phyloP scores from a whole-genome alignment of 2,329 filamentous ascomycete genomes.

The Cryphonectria carpinicola region DNA sequence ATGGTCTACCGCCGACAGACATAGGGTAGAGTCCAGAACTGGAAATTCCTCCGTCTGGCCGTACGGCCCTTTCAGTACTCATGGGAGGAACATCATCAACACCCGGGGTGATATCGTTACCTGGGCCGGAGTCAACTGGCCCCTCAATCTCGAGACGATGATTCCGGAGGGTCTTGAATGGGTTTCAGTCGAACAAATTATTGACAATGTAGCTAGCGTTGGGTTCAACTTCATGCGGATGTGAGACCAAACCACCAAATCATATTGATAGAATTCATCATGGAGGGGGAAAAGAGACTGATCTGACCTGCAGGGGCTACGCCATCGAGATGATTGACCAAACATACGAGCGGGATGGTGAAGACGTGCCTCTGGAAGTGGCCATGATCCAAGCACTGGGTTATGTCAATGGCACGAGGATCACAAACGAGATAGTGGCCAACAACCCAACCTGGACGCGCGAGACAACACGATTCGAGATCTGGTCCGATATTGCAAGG shows the following conservation, averaged over 20 bases:
- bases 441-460: slow-evolving; percentile 55
- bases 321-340: slow-evolving; percentile 61
- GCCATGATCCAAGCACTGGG: slow-evolving; percentile 48
- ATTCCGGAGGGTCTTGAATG: slow-evolving; percentile 60
- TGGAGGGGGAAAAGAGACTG: not conserved
- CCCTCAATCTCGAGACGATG: slow-evolving; percentile 54
- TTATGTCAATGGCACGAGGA: slow-evolving; percentile 50
- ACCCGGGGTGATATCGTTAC: slow-evolving; percentile 41
- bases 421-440: slow-evolving; percentile 50
- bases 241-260: slow-evolving; percentile 28
- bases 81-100: slow-evolving; percentile 44
- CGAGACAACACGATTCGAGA: slow-evolving; percentile 51
- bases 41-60: slow-evolving; percentile 38
- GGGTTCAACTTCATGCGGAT: slow-evolving; percentile 61
- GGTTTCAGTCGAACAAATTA: slow-evolving; percentile 52
- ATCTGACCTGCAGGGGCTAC: slow-evolving; percentile 42
- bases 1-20: slow-evolving; percentile 36
- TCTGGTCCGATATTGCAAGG: slow-evolving; percentile 44
- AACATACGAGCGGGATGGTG: slow-evolving; percentile 43
- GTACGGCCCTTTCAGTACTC: slow-evolving; percentile 44
- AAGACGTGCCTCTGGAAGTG: slow-evolving; percentile 43
- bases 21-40: slow-evolving; percentile 34
- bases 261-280: not conserved
- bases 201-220: slow-evolving; percentile 51
- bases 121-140: slow-evolving; percentile 44